Conservation (phyloP, 805 yeast species). For the baker's yeast (Saccharomyces cerevisiae) region DNA sequence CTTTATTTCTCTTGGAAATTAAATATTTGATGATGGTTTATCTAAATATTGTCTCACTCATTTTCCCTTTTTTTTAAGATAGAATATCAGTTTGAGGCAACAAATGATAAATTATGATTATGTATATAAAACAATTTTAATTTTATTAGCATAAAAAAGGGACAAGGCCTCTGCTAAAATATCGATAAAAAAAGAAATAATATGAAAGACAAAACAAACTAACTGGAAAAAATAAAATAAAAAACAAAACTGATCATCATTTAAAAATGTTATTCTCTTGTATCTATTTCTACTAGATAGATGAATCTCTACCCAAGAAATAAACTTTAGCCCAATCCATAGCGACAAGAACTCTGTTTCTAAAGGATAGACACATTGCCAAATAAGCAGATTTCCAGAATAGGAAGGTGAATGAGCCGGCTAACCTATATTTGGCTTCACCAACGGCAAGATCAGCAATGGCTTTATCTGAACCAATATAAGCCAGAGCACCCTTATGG, state of each 20-base stretch:
- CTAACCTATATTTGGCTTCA: slow-evolving; percentile 66
- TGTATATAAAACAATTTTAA: not conserved
- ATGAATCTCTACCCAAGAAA: slow-evolving; percentile 82
- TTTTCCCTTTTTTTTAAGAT: not conserved
- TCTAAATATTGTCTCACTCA: not conserved
- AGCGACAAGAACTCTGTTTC: slow-evolving; percentile 78
- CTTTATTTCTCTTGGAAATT: not conserved
- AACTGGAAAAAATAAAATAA: not conserved
- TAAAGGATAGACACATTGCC: slow-evolving; percentile 82
- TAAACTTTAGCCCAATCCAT: slow-evolving; percentile 85
- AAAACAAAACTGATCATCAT: not conserved
- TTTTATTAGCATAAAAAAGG: not conserved
- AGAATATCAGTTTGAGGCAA: not conserved
- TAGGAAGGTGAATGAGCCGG: slow-evolving; percentile 80
- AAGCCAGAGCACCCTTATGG: slow-evolving; percentile 90
- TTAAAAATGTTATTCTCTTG: not conserved
- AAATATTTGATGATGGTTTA: not conserved
- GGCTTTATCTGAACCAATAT: slow-evolving; percentile 88
- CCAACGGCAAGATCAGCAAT: slow-evolving; percentile 83
- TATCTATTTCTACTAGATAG: slow-evolving; percentile 16
- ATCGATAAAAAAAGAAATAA: not conserved
- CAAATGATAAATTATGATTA: not conserved
- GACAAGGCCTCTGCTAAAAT: not conserved
- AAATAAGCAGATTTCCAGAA: slow-evolving; percentile 95
- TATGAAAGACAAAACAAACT: not conserved